Evolutionary conservation across 75 land plant genomes (phyloP), one percentile per base, ranked within the genome.

Genomic region (Ceratopteris richardii): DNA sequence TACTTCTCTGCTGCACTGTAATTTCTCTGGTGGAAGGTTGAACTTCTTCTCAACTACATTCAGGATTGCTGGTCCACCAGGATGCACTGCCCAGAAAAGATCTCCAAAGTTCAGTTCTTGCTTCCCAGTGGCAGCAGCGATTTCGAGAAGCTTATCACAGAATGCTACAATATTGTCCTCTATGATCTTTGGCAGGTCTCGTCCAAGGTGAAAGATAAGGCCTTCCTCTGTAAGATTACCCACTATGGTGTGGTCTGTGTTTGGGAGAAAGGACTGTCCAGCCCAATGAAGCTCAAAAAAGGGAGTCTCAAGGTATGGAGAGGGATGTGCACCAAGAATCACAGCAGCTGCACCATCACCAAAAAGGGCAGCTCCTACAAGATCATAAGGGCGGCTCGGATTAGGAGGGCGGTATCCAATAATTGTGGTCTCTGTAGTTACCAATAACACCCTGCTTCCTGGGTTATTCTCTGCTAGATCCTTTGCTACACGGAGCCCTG

Each of bases 381-480:
- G 81, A 37, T 90, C 99, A 60, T 95, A 95, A 0, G 97, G 99
- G 0, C 99, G 74, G 25, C 70, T 62, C 0, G 62, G 69, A 67
- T 75, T 90, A 6, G 97, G 92, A 18, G 88, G 85, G 23, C 80
- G 78, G 79, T 62, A 90, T 5, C 99, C 99, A 25, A 95, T 68
- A 7, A 90, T 65, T 39, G 99, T 95, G 39, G 97, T 90, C 73
- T 95, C 99, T 2, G 88, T 76, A 1, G 95, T 95, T 40, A 87
- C 82, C 6, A 95, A 70, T 7, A 90, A 65, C 20, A 95, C 84
- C 11, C 99, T 54, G 64, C 97, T 84, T 21, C 50, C 50, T 0
- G 97, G 99, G 67, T 90, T 90, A 69, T 90, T 90, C 75, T 95
- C 99, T 9, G 97, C 99, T 23, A 95, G 65, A 68, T 95, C 99